These are phyloP conservation scores for Emmonsiellopsis sp. DNA, from an alignment of 2,329 filamentous ascomycete genomes.

Conservation along the genomic window DNA sequence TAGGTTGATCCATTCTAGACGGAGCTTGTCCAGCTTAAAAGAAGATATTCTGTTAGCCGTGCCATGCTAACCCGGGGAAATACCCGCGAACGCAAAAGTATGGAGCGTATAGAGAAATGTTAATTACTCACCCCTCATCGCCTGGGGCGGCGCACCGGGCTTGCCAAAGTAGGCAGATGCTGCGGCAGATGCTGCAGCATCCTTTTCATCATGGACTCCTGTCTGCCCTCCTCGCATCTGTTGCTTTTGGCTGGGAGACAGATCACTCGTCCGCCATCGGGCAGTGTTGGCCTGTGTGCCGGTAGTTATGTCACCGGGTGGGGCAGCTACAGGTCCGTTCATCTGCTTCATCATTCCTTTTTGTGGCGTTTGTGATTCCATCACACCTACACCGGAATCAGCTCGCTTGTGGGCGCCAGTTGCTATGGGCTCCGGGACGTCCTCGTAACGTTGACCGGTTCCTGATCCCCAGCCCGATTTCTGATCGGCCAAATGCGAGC, in stretches of 20 bases:
- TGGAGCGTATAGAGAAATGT: no score
- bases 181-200: constrained; percentile 8
- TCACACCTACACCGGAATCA: neutral
- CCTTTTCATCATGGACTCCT: constrained; percentile 4
- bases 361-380: neutral
- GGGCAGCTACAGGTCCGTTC: constrained; percentile 26
- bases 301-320: neutral
- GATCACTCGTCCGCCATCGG: neutral
- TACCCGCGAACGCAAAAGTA: no score
- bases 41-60: neutral
- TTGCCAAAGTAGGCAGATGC: constrained; percentile 9
- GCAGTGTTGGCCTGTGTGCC: neutral
- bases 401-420: neutral
- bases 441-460: neutral
- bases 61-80: no score
- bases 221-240: neutral
- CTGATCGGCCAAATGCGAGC: neutral
- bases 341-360: constrained; percentile 13
- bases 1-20: neutral
- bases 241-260: neutral
- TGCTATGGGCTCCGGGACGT: neutral
- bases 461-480: constrained; percentile 11
- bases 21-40: neutral
- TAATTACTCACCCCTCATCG: neutral
- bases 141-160: neutral